Conservation (phyloP, 768 basidiomycete genomes). For the Gyrodon lividus region DNA sequence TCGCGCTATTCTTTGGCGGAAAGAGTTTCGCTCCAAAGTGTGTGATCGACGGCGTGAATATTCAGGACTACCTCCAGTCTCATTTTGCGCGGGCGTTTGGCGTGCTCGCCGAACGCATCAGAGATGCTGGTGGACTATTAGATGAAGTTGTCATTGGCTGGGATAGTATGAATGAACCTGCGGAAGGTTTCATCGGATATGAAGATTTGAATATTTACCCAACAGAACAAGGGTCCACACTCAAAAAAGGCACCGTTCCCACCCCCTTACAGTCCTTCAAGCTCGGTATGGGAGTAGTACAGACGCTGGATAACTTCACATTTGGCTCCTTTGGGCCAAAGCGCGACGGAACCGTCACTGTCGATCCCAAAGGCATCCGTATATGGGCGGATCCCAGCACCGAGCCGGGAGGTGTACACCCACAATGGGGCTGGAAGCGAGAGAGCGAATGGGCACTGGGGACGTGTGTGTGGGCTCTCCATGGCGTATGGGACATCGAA, state of each 20-base stretch:
- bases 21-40: conserved; percentile 88
- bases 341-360: conserved; percentile 67
- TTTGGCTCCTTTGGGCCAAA: conserved; percentile 80
- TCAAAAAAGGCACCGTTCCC: conserved; percentile 87
- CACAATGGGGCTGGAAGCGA: conserved; percentile 83
- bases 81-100: conserved; percentile 79
- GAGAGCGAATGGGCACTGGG: conserved; percentile 74
- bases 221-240: conserved; percentile 60
- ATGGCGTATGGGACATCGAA: conserved; percentile 84
- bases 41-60: conserved; percentile 85
- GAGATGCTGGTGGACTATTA: conserved; percentile 69
- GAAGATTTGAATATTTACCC: conserved; percentile 67
- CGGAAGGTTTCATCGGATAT: conserved; percentile 72
- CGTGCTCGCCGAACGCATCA: conserved; percentile 70
- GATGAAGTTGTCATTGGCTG: conserved; percentile 93
- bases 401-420: conserved; percentile 53
- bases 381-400: conserved; percentile 69
- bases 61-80: conserved; percentile 82
- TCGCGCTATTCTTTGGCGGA: conserved; percentile 94
- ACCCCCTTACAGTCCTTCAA: conserved; percentile 81
- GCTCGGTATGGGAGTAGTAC: conserved; percentile 84
- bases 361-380: conserved; percentile 81
- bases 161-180: conserved; percentile 96
- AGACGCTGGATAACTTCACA: conserved; percentile 79
- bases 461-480: conserved; percentile 81